Conservation (phyloP, 1,139 yeast species). For the Torulaspora globosa region DNA sequence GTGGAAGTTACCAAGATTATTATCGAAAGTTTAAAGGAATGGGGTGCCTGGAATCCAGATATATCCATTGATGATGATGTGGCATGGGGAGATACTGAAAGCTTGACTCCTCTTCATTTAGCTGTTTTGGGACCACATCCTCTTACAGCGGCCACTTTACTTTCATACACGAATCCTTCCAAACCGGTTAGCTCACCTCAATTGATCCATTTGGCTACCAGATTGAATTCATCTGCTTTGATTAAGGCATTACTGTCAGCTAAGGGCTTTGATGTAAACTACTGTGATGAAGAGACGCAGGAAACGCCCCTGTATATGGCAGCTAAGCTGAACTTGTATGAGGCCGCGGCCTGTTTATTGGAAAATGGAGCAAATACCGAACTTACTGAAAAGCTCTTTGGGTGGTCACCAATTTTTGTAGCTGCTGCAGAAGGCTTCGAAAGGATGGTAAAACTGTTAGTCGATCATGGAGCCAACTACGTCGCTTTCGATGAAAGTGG, state of each 20-base stretch:
- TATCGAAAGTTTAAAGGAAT: slow-evolving; percentile 48
- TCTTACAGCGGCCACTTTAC: slow-evolving; percentile 59
- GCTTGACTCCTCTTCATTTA: slow-evolving; percentile 75
- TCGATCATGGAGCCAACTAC: slow-evolving; percentile 51
- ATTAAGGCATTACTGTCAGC: slow-evolving; percentile 52
- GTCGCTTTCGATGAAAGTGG: slow-evolving; percentile 76
- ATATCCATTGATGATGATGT: slow-evolving; percentile 55
- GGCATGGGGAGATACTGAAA: slow-evolving; percentile 81
- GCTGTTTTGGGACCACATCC: slow-evolving; percentile 85
- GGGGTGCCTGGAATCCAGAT: slow-evolving; percentile 48
- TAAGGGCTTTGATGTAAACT: slow-evolving; percentile 63
- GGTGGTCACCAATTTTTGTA: slow-evolving; percentile 92
- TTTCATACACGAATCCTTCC: slow-evolving; percentile 44
- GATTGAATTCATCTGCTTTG: slow-evolving; percentile 58
- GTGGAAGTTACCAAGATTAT: slow-evolving; percentile 57
- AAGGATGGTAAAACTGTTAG: slow-evolving; percentile 54
- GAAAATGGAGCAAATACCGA: slow-evolving; percentile 65
- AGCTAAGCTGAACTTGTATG: slow-evolving; percentile 55
- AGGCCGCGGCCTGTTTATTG: slow-evolving; percentile 56
- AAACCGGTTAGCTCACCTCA: slow-evolving; percentile 46
- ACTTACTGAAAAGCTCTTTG: slow-evolving; percentile 70
- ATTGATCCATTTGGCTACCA: slow-evolving; percentile 64
- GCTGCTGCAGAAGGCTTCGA: slow-evolving; percentile 84
- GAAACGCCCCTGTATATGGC: slow-evolving; percentile 86
- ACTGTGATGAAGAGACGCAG: slow-evolving; percentile 54